Evolutionary conservation across 2,329 filamentous ascomycete genomes (phyloP), one percentile per base, ranked within the genome.

Genomic region (Sporothrix inflata): DNA sequence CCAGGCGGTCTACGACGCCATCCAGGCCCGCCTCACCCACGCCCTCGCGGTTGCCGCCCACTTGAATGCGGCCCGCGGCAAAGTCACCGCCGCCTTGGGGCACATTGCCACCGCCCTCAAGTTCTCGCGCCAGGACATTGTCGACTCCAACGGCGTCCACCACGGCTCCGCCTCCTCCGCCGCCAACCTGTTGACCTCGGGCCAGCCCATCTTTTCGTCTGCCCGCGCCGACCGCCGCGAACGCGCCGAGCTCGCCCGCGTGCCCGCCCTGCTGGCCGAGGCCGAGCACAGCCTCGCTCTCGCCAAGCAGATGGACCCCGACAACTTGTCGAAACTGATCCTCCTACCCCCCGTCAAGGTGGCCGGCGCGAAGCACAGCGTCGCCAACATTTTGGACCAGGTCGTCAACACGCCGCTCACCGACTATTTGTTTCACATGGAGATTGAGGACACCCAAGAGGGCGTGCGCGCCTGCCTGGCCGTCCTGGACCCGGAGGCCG

Each of bases 21-120:
- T 72, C 40, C 70, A 72, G 53, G 30, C 30, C 12, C 70, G 65
- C 14, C 30, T 72, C 7, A 12, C 55, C 1, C 53, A 63, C 16
- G 55, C 65, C n/a, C 21, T 53, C 2, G 53, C 42, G 14, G 53
- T 72, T n/a, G 14, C 27, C 42, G 68, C 51, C 55, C 47, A 69
- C 12, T 19, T 72, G 19, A 19, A 42, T 21, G 60, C 19, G 6
- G 71, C 71, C 27, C 38, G 60, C 38, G 60, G 38, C 21, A 45
- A 19, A 16, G 60, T 65, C 12, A 21, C 38, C 5, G 60, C 60
- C 60, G 60, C 60, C 6, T 14, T 45, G 5, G 38, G 38, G 1
- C 16, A 27, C 38, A 65, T 65, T 42, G 19, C 30, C 6, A 19
- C 40, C 45, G 65, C 65, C 21, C 71, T 53, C 30, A 7, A 1